A percentile compares a stretch with the other conserved stretches of the same genome.
These are phyloP conservation scores for Cyberlindnera subsufficiens DNA, from an alignment of 805 yeast species.

Conservation along the genomic window DNA sequence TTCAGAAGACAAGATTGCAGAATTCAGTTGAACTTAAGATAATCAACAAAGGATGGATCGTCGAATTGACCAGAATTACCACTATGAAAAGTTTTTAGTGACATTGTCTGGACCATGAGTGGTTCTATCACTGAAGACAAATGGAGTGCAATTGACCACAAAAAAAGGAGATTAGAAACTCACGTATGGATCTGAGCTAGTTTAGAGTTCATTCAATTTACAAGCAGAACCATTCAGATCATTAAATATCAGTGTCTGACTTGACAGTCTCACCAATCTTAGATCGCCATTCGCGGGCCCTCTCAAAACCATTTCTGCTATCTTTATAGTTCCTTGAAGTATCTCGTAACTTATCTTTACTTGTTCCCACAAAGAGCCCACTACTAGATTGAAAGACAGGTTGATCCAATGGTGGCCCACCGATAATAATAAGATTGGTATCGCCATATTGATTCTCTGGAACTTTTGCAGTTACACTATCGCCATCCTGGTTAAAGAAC, in stretches of 20 bases:
- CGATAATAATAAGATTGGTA: slow-evolving; percentile 63
- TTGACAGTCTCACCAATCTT: slow-evolving; percentile 31
- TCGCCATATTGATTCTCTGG: slow-evolving; percentile 36
- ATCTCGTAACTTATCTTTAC: slow-evolving; percentile 56
- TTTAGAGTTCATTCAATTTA: too few relatives aligned
- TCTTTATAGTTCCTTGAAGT: slow-evolving; percentile 70
- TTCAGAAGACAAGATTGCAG: too few relatives aligned
- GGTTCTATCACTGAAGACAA: too few relatives aligned
- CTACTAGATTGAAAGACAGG: slow-evolving; percentile 59
- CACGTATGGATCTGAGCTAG: too few relatives aligned
- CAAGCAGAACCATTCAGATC: too few relatives aligned
- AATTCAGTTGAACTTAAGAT: too few relatives aligned
- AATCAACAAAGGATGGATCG: too few relatives aligned
- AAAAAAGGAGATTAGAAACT: too few relatives aligned
- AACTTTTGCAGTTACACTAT: slow-evolving; percentile 45
- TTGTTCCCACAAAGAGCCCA: slow-evolving; percentile 86
- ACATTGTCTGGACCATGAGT: too few relatives aligned
- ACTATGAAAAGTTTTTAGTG: too few relatives aligned
- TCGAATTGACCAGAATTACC: too few relatives aligned
- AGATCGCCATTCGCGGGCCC: slow-evolving; percentile 52
- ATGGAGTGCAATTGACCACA: too few relatives aligned
- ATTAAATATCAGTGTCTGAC: slow-evolving; percentile 14
- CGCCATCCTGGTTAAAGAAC: slow-evolving; percentile 70
- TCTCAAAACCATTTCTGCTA: slow-evolving; percentile 65
- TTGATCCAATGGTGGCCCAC: slow-evolving; percentile 72